Base-by-base conservation (phyloP, 257 asterid genomes). In the Fraxinus anomala region DNA sequence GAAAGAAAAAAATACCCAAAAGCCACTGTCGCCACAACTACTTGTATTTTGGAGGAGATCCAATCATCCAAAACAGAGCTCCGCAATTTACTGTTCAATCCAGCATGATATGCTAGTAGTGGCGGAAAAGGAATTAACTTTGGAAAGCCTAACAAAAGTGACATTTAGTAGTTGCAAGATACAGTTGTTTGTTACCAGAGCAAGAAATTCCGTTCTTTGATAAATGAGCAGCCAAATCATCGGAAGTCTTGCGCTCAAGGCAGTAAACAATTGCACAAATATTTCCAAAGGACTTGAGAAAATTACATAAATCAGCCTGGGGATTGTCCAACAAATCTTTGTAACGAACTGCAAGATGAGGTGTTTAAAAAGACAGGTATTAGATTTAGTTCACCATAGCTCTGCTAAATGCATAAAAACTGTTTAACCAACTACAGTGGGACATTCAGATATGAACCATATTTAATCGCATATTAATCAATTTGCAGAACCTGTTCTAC, bases 21-120 rank as follows among this genome's bases (percentile, higher is more conserved):
- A 68, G 99, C 99, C 76, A 95, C 98, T 42, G 99, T 95, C 68
- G 99, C 99, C 79, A 88, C 99, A 54, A 95, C 92, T 26, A 93
- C 96, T 88, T 95, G 96, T 77, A 89, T 92, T 89, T 91, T 93
- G 68, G 93, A 90, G 71, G 98, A 90, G 83, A 95, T 86, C 99
- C 99, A 95, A 71, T 89, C 86, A 80, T 95, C 97, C 86, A 95
- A 85, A 80, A 91, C 90, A 76, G 96, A 88, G 88, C 91, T 92
- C 83, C 99, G 90, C 84, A 85, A 67, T 84, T 88, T 91, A 85
- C 85, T 89, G 86, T 87, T 88, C 91, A 95, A 82, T 74, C 99
- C 99, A 73, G 99, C 98, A 82, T 95, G 99, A 86, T 95, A 95
- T 73, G 99, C 98, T 95, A 77, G 80, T 71, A 72, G 77, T 68